These are phyloP conservation scores for Fraxinus quadrangulata DNA, from an alignment of 257 asterid species.

Conservation along the genomic window DNA sequence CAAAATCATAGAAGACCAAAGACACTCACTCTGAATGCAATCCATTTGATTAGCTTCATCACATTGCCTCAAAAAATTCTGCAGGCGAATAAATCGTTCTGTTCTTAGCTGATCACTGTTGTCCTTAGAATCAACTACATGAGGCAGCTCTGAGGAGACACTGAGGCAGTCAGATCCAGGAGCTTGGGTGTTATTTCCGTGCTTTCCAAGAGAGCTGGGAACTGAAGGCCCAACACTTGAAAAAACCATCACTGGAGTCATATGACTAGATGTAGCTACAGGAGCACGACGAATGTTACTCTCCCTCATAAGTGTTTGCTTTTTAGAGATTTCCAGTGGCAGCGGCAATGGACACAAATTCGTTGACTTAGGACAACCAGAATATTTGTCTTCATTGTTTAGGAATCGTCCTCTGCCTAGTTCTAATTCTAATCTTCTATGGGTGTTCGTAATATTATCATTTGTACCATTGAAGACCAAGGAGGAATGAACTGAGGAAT, in stretches of 20 bases:
- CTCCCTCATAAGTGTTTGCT: conserved; percentile 42
- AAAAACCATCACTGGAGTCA: conserved; percentile 38
- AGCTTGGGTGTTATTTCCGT: conserved; percentile 38
- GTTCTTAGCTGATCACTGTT: conserved; percentile 51
- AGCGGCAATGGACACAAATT: conserved; percentile 32
- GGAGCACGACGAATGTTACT: conserved; percentile 36
- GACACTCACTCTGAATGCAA: conserved; percentile 64
- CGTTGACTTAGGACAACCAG: conserved; percentile 51
- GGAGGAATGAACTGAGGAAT: conserved; percentile 50
- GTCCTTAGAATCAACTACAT: conserved; percentile 37
- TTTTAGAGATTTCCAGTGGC: conserved; percentile 43
- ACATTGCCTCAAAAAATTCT: conserved; percentile 72
- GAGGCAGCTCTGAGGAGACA: conserved; percentile 48
- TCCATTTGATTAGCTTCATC: conserved; percentile 60
- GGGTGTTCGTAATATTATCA: conserved; percentile 76
- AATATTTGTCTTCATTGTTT: conserved; percentile 47
- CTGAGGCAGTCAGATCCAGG: conserved; percentile 26
- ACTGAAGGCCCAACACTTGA: conserved; percentile 50
- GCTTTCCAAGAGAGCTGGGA: conserved; percentile 53
- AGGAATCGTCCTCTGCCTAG: conserved; percentile 74
- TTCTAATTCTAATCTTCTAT: conserved; percentile 87
- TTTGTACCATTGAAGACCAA: conserved; percentile 51
- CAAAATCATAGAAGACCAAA: conserved; percentile 24
- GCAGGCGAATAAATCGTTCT: conserved; percentile 67
- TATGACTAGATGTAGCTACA: conserved; percentile 37